A percentile compares a stretch with the other conserved stretches of the same genome.
Conservation (phyloP, 176 grass and related monocot genomes). For the Carex cristatella region DNA sequence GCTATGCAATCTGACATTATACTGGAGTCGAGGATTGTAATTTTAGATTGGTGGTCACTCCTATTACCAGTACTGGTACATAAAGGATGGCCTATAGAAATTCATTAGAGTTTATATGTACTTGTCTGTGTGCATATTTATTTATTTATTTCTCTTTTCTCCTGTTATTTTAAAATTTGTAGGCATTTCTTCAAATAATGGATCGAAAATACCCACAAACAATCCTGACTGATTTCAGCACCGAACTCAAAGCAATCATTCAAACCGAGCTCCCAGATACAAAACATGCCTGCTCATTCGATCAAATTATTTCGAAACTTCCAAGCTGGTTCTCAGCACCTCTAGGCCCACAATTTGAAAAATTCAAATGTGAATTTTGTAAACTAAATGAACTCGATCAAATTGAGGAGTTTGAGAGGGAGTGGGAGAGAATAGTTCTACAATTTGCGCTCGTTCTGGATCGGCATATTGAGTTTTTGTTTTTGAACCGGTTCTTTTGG, state of each 20-base stretch:
- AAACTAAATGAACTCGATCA: slow-evolving; percentile 28
- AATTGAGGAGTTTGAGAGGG: slow-evolving; percentile 33
- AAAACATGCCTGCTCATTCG: slow-evolving; percentile 36
- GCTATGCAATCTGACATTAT: background rate
- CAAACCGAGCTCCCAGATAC: slow-evolving; percentile 29
- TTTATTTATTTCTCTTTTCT: slow-evolving; percentile 6
- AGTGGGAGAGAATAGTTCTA: slow-evolving; percentile 35
- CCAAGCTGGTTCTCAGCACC: slow-evolving; percentile 36
- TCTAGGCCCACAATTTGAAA: slow-evolving; percentile 33
- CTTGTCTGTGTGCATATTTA: background rate
- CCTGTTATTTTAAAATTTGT: slow-evolving; percentile 1
- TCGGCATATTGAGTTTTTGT: slow-evolving; percentile 34
- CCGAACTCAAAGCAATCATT: slow-evolving; percentile 28
- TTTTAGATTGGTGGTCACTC: background rate
- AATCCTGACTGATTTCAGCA: slow-evolving; percentile 36
- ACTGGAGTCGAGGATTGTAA: background rate
- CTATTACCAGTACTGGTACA: background rate
- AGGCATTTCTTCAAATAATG: slow-evolving; percentile 48
- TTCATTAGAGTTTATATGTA: background rate
- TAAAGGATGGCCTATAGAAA: background rate
- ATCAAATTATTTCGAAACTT: slow-evolving; percentile 34
- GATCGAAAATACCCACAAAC: slow-evolving; percentile 40
- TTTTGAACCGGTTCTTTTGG: slow-evolving; percentile 28
- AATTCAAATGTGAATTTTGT: slow-evolving; percentile 33
- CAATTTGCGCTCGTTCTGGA: slow-evolving; percentile 42